Base-by-base conservation (phyloP, 306 rosid genomes). In the Coriaria nepalensis region DNA sequence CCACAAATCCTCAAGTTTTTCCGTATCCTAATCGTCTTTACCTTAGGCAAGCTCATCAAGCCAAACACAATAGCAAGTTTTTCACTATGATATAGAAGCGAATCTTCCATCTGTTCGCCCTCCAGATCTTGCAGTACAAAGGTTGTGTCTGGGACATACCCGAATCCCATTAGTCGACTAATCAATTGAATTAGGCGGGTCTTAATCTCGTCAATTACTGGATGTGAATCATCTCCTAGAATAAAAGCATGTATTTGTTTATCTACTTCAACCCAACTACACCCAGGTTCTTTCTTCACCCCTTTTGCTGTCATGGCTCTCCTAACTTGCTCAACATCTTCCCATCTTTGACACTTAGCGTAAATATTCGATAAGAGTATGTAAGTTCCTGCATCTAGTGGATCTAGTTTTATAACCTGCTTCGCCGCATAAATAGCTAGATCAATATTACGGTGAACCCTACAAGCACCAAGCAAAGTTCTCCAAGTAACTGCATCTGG, bases 1-100 rank as follows among this genome's bases (percentile, higher is more conserved):
- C 96, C 94, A 37, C 93, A 87, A 6, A 87, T 87, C 77, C 83
- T 80, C 12, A 87, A 67, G 78, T 87, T 87, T 73, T 87, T 87
- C 88, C 86, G 66, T 29, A 87, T 63, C 60, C 88, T 71, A 45
- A 87, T 73, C 34, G 80, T 71, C 67, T 74, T 83, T 55, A 63
- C 83, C 63, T 59, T 80, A 35, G 94, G 75, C 56, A 64, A 63
- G 68, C 66, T 78, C 75, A 87, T 78, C 60, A 87, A 45, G 35
- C 96, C 94, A 57, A 69, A 80, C 37, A 68, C 77, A 49, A 83
- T 73, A 13, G 94, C 86, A 59, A 87, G 49, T 57, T 83, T 83
- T 72, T 87, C 93, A 56, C 94, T 80, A 73, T 87, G 94, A 64
- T 68, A 67, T 51, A 64, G 62, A 34, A 87, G 94, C 11, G 94